These are phyloP conservation scores for Hansenula anomala DNA, from an alignment of 1,139 yeast species.

Conservation along the genomic window DNA sequence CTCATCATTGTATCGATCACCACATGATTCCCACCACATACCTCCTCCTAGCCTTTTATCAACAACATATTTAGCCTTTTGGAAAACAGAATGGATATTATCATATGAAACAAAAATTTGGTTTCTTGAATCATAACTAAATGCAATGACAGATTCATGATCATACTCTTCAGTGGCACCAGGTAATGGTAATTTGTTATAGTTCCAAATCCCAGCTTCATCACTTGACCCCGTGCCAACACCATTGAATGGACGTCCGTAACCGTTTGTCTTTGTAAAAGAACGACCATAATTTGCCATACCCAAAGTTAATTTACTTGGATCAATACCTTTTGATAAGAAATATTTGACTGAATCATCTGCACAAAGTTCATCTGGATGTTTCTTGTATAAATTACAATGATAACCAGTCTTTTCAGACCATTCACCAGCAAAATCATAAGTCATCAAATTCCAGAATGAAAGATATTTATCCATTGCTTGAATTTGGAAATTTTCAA, in stretches of 20 bases:
- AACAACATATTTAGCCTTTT: slow-evolving; percentile 58
- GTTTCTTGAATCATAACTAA: slow-evolving; percentile 38
- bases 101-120: slow-evolving; percentile 61
- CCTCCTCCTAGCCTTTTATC: slow-evolving; percentile 65
- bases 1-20: slow-evolving; percentile 41
- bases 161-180: slow-evolving; percentile 47
- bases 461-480: slow-evolving; percentile 55
- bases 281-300: slow-evolving; percentile 87
- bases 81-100: slow-evolving; percentile 43
- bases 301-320: slow-evolving; percentile 65
- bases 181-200: slow-evolving; percentile 45
- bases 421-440: slow-evolving; percentile 85
- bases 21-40: slow-evolving; percentile 93
- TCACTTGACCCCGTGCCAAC: slow-evolving; percentile 43
- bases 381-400: slow-evolving; percentile 51
- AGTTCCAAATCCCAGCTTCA: slow-evolving; percentile 49
- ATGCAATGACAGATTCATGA: slow-evolving; percentile 50
- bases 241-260: slow-evolving; percentile 42
- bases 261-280: slow-evolving; percentile 42
- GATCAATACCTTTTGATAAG: slow-evolving; percentile 35
- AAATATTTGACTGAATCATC: slow-evolving; percentile 47
- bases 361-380: slow-evolving; percentile 43
- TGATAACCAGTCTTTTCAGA: slow-evolving; percentile 58
- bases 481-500: slow-evolving; percentile 36
- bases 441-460: slow-evolving; percentile 87